Evolutionary conservation across 176 grass and related monocot species (phyloP), one percentile per base, ranked within the genome.

Genomic region (Lolium rigidum): DNA sequence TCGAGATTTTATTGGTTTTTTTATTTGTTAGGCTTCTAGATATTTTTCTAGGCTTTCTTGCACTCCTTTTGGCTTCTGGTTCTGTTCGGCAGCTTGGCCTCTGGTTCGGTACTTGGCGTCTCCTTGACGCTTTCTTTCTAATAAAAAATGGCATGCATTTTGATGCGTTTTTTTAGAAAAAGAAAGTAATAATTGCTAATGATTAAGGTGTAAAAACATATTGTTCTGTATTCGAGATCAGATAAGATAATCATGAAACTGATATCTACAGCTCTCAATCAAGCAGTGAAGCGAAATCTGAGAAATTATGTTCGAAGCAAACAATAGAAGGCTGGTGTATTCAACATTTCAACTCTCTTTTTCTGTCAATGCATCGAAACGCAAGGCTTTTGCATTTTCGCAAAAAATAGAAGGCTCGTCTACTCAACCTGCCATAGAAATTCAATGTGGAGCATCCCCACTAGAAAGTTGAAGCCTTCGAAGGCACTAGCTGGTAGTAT

Each of bases 191-290:
- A 55, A 31, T 10, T 54, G 24, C 14, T 3, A 4, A 38, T 46
- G 69, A 46, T 57, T 55, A 51, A 74, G 5, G 58, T 80, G 50
- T 9, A 55, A 69, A 66, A 89, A 9, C 18, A n/a, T 82, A 73
- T 64, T 50, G 16, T 43, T 13, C 21, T 74, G 9, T 35, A 47
- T 4, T 56, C 9, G 25, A 49, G 6, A 74, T n/a, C 21, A 74
- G 25, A 74, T 24, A 73, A 3, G 11, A 73, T 73, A 15, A 48
- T 46, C 62, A 47, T 81, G 15, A 38, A 10, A 80, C 18, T 11
- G 12, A 80, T 74, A 66, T 18, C 5, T 16, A 5, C 28, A 56
- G 76, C 0, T 54, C 22, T 26, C 22, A 26, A 67, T 38, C 58
- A 85, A 37, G 28, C 5, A 75, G 6, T 44, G 41, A 55, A 24